A percentile compares a stretch with the other conserved stretches of the same genome.
phyloP scores from a whole-genome alignment of 2,329 filamentous ascomycete species.

The Phaeosphaeriaceae sp. region DNA sequence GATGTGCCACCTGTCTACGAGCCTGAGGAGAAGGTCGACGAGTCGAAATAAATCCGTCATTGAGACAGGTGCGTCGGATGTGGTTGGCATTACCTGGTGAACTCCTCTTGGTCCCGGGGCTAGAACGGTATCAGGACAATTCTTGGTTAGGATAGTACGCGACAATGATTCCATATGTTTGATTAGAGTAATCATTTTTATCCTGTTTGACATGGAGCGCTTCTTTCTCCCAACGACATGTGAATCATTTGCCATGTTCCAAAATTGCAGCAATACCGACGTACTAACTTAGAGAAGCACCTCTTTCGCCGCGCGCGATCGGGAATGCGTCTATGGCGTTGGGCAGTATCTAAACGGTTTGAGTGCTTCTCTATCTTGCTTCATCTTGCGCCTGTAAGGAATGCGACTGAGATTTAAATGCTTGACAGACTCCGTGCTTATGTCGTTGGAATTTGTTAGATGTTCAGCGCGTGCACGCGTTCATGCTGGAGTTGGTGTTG shows the following conservation, averaged over 20 bases:
- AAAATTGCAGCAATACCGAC: too few relatives aligned
- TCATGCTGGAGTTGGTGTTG: background rate
- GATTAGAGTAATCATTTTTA: background rate
- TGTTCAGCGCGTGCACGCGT: too few relatives aligned
- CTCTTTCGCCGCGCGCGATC: background rate
- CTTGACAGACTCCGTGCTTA: background rate
- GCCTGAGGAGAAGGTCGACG: constrained; percentile 39
- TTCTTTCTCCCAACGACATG: too few relatives aligned
- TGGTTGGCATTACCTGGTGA: background rate
- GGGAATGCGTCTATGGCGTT: background rate
- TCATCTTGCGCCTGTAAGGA: background rate
- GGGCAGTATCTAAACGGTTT: background rate
- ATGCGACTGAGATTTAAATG: background rate
- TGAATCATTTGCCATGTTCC: too few relatives aligned
- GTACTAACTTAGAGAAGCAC: background rate
- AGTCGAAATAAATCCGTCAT: constrained; percentile 24
- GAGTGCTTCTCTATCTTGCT: background rate
- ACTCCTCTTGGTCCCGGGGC: background rate
- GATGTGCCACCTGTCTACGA: constrained; percentile 50
- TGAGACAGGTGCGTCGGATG: background rate
- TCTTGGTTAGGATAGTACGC: background rate
- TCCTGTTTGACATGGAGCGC: too few relatives aligned
- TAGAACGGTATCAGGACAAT: background rate
- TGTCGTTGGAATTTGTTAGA: too few relatives aligned
- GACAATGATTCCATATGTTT: constrained; percentile 13